Base-by-base conservation (phyloP, 2,329 filamentous ascomycete species). In the Sclerotinia subarctica region DNA sequence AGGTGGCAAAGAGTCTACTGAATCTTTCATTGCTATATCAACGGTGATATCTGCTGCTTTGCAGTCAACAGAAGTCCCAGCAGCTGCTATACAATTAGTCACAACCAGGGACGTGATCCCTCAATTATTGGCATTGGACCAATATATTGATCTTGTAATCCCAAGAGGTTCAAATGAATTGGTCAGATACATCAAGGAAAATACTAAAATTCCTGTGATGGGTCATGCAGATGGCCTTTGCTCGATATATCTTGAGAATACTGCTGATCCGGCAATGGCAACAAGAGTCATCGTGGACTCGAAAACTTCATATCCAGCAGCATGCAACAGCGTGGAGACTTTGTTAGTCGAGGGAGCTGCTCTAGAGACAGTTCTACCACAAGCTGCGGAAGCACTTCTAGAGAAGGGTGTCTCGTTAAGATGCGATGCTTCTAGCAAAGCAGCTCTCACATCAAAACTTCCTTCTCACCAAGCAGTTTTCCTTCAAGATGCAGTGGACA, bases 141-240 rank as follows among this genome's bases (percentile, higher is more conserved):
- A 88, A 64, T 88, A 92, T 76, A 96, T 99, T 74, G 95, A 99
- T 78, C 89, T 99, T 38, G 95, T 97, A 72, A 96, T 99, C 74
- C 95, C 95, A 2, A 86, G 95, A 52, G 74, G 75, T 44, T 82
- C 81, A 57, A 78, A 78, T 51, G 74, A 78, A 46, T 73, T 83
- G 15, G 73, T 78, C 6, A 75, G 78, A n/a, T 92, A 92, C 79
- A 93, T 97, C 80, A 97, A 98, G 80, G 86, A 88, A 56, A 90
- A 90, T 72, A 97, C 95, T 64, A 92, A 92, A 77, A 98, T 99
- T 74, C 95, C 95, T 1, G 95, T 99, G 1, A 87, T 99, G 32
- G 95, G 95, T 70, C 95, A 99, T 78, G 95, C 95, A 32, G 95
- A 99, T 78, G 95, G 95, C 47, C 85, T 98, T 68, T 99, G 95